Base-by-base conservation (phyloP, 305 asterid genomes). In the Fraxinus paxiana region DNA sequence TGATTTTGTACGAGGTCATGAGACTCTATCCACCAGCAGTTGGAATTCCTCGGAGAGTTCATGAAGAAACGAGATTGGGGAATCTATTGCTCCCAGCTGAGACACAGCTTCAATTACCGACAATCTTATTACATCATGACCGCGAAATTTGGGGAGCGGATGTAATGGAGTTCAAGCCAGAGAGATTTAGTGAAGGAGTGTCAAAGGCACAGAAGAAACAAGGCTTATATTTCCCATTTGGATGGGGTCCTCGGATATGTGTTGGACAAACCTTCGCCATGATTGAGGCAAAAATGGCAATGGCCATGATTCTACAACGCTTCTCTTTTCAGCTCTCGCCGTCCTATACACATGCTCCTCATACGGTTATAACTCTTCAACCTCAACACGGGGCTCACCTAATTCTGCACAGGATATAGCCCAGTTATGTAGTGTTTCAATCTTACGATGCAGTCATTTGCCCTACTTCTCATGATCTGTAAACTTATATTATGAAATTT, bases 361-460 rank as follows among this genome's bases (percentile, higher is more conserved):
- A 12, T 5, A 2, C 43, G 0, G 0, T 24, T 0, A 0, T 80
- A 2, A 46, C 76, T 0, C 46, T 54, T 18, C 82, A 70, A n/a
- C 87, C 87, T 56, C 86, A 80, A 69, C 83, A 84, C 20, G 89
- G 89, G 2, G 86, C 86, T 75, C 87, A 87, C 61, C 73, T 87
- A 71, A 1, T 82, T 24, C 76, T 87, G 35, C 85, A 71, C 76
- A 78, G 48, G 28, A 74, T 80, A 15, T 80, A 80, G 88, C 20
- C 43, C 43, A 37, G 43, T 37, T 37, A 37, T 1, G 8, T 10
- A 24, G 15, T 2, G n/a, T 61, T 12, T 67, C 20, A 10, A 24
- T 35, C 73, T 2, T 65, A n/a, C 9, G 5, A 26, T 3, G 10
- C 35, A 1, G n/a, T 65, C 35, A 65, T 65, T 26, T 63, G 1